Evolutionary conservation across 176 grass and related monocot species (phyloP).

Genomic region (Avena atlantica): DNA sequence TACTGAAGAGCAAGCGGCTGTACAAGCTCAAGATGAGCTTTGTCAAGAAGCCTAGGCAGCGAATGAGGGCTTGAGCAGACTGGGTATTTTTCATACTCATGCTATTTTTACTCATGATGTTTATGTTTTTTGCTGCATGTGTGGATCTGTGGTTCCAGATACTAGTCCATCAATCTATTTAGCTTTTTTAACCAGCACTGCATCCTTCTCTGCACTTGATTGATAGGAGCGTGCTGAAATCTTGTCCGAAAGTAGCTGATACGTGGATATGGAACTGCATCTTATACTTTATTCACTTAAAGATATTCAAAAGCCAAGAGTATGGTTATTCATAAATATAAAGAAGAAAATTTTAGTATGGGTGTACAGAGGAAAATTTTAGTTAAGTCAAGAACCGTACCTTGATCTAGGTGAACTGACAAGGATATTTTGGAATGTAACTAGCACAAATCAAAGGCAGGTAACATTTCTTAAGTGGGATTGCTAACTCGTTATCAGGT

Average conservation of each 20-base stretch:
- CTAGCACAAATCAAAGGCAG: not conserved
- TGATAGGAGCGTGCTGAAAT: not conserved
- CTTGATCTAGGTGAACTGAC: not conserved
- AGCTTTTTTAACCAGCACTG: not conserved
- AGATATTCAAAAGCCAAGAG: not conserved
- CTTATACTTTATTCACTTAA: not conserved
- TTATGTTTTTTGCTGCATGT: slow-evolving; percentile 28
- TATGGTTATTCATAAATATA: not conserved
- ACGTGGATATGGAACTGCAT: slow-evolving; percentile 9
- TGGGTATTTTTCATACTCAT: slow-evolving; percentile 44
- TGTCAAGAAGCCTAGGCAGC: slow-evolving; percentile 76
- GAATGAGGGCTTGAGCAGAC: slow-evolving; percentile 47
- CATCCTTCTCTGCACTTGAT: not conserved
- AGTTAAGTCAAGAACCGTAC: not conserved
- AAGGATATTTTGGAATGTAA: not conserved
- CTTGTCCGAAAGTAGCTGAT: not conserved
- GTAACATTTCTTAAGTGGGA: not conserved
- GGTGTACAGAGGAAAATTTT: not conserved
- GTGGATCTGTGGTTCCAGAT: slow-evolving; percentile 34
- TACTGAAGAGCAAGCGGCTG: slow-evolving; percentile 83
- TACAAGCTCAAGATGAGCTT: slow-evolving; percentile 92
- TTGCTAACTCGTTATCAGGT: not conserved
- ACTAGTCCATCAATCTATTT: slow-evolving; percentile 21
- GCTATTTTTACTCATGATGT: slow-evolving; percentile 27
- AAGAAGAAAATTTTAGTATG: not conserved